These are phyloP conservation scores for Colletotrichum falcatum DNA, from an alignment of 2,329 filamentous ascomycete species.

Conservation along the genomic window DNA sequence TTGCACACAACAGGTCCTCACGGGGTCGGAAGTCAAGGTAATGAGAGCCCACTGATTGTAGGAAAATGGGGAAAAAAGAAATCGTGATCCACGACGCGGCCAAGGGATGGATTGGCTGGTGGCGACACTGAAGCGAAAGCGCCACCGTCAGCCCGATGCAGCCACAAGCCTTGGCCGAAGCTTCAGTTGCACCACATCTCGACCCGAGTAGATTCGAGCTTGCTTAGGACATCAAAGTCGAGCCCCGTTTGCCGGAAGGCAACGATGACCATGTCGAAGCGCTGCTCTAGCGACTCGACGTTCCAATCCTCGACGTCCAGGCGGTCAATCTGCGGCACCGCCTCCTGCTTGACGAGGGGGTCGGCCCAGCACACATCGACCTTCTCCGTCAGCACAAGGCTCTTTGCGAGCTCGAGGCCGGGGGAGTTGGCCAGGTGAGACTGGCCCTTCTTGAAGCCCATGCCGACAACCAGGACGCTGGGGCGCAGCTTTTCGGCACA, in stretches of 20 bases:
- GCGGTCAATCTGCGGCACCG: constrained; percentile 54
- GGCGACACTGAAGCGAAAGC: constrained; percentile 4
- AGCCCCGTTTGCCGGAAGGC: constrained; percentile 57
- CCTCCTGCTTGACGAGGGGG: constrained; percentile 56
- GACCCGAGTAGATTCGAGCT: constrained; percentile 50
- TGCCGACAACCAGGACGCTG: constrained; percentile 58
- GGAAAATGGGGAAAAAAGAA: constrained; percentile 3
- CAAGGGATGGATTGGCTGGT: not conserved
- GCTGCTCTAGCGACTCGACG: constrained; percentile 48
- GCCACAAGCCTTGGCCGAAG: constrained; percentile 20
- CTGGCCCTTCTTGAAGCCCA: constrained; percentile 65
- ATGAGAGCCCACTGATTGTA: constrained; percentile 10
- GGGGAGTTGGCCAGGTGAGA: constrained; percentile 61
- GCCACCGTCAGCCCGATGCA: constrained; percentile 22
- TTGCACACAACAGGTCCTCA: constrained; percentile 11
- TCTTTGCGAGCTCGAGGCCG: constrained; percentile 56
- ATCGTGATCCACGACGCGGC: not conserved
- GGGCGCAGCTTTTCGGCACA: constrained; percentile 43
- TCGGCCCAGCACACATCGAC: constrained; percentile 59
- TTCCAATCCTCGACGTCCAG: constrained; percentile 55
- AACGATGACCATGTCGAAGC: constrained; percentile 59
- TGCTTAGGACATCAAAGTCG: constrained; percentile 54
- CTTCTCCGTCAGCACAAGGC: constrained; percentile 50
- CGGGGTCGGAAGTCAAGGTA: constrained; percentile 6
- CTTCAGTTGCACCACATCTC: constrained; percentile 54